Evolutionary conservation across 352 stramenopile species (phyloP), one percentile per base, ranked within the genome.

Genomic region (Phytophthora foliorum): DNA sequence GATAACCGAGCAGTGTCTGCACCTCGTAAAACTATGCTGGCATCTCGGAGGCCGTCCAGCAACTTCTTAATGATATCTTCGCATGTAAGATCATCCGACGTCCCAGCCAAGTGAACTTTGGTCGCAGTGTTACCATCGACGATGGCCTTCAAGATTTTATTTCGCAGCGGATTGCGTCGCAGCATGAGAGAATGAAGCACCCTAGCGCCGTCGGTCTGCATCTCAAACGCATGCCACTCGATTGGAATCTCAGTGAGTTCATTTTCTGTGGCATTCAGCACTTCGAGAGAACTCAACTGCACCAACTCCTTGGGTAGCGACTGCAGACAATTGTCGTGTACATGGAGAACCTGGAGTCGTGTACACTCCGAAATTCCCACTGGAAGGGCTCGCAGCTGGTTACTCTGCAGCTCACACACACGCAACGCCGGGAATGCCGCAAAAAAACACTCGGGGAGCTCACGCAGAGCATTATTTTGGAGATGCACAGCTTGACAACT

Each of bases 61-160:
- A 93, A 38, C 48, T 88, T 90, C 54, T 69, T 76, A 16, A 90
- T 27, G 13, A 84, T 69, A n/a, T 61, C 63, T 56, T 87, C 81
- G 8, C 82, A 89, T 1, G 74, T 63, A 11, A 67, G 36, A 38
- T 76, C 56, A 62, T 78, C 52, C 24, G 63, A 22, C 27, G 68
- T 52, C 48, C 60, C 42, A 9, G 24, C 27, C 13, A 54, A 22
- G 39, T 49, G 27, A 1, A 22, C 3, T 27, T 39, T 73, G 31
- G 27, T 57, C 0, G 46, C 34, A 44, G 55, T 45, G 34, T 48
- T 49, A 4, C 74, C 72, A 24, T 93, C 74, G 1, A 78, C 51
- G 32, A 78, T 57, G 6, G 41, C 8, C 36, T 69, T 48, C 6
- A 78, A 29, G 19, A 76, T 67, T 41, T 69, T 73, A 19, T 76